A percentile compares a stretch with the other conserved stretches of the same genome.
These are phyloP conservation scores for Bryoglossum gracile DNA, from an alignment of 495 filamentous ascomycete species.

Conservation along the genomic window DNA sequence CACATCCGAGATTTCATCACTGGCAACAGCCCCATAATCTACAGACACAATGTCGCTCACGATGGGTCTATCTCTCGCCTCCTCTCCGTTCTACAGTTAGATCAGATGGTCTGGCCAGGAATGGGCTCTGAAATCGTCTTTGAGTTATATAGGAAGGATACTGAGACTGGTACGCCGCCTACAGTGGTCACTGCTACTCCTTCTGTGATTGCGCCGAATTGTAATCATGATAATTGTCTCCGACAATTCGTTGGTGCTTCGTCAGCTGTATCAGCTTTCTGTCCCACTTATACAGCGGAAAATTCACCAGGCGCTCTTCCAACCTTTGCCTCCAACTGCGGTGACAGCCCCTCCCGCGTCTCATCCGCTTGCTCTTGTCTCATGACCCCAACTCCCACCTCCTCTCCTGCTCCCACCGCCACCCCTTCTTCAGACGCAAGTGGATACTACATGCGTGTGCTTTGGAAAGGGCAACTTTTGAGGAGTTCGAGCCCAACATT, in stretches of 20 bases:
- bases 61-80: conserved; percentile 57
- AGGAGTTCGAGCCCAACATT: conserved; percentile 49
- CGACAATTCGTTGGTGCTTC: conserved; percentile 15
- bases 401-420: not conserved
- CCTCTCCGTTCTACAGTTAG: conserved; percentile 56
- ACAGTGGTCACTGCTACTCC: conserved; percentile 6
- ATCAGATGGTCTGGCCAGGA: conserved; percentile 67
- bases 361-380: conserved; percentile 21
- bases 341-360: not conserved
- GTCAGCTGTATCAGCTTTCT: conserved; percentile 5
- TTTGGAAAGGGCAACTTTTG: conserved; percentile 58
- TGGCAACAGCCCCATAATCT: conserved; percentile 35
- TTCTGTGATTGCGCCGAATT: conserved; percentile 12
- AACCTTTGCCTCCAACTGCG: conserved; percentile 17
- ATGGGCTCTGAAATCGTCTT: conserved; percentile 66
- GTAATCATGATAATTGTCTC: conserved; percentile 23
- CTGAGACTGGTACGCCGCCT: not conserved
- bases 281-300: conserved; percentile 16
- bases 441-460: conserved; percentile 45
- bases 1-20: conserved; percentile 44
- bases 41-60: conserved; percentile 62
- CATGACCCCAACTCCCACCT: conserved; percentile 7
- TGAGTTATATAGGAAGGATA: conserved; percentile 46
- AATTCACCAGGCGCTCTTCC: conserved; percentile 1
- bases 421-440: conserved; percentile 13